Conservation (phyloP, 192 early-diverging fungal species). For the Backusella morwellensis region DNA sequence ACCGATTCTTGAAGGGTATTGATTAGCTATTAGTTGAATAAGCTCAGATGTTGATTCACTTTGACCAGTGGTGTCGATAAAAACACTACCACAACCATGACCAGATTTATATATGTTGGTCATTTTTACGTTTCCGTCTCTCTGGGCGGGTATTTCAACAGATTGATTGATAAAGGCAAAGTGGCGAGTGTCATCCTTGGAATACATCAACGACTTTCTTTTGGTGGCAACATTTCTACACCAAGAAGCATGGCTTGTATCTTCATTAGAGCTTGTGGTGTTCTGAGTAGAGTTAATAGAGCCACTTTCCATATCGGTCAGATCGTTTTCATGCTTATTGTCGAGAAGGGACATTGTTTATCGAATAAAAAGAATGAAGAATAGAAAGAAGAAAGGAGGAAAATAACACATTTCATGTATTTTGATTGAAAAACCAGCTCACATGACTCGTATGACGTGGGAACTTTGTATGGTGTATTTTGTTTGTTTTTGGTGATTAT, state of each 20-base stretch:
- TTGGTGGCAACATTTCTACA: background rate
- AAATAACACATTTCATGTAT: too few species aligned
- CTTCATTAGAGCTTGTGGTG: too few species aligned
- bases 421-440: too few species aligned
- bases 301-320: too few species aligned
- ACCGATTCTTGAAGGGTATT: background rate
- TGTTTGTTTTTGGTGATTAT: too few species aligned
- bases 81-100: background rate
- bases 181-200: background rate
- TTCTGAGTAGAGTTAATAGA: too few species aligned
- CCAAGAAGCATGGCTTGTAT: background rate
- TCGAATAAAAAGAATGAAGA: too few species aligned
- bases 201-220: background rate
- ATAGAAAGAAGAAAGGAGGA: too few species aligned
- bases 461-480: too few species aligned
- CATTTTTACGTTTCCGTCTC: background rate
- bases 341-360: too few species aligned
- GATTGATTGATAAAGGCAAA: background rate
- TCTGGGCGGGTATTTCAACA: background rate
- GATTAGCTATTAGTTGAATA: background rate
- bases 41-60: background rate
- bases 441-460: too few species aligned
- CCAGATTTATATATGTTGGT: background rate
- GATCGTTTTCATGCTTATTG: too few species aligned
- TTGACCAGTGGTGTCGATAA: background rate